phyloP scores from a whole-genome alignment of 345 rosid genomes.

The Linum tenue region DNA sequence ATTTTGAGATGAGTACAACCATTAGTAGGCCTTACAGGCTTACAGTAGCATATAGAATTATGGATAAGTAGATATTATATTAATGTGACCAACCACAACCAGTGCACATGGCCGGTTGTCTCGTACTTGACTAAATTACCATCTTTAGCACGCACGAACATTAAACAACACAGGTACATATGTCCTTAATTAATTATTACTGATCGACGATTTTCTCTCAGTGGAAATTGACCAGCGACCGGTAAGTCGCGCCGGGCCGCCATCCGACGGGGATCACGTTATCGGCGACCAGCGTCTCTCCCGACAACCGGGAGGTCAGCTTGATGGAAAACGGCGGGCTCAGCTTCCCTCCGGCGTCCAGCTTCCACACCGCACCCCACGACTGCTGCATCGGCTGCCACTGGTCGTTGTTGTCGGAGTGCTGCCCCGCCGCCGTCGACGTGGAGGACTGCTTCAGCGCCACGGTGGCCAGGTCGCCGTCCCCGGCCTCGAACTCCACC shows the following conservation, averaged over 20 bases:
- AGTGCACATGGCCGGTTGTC: too few species aligned
- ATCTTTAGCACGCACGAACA: too few species aligned
- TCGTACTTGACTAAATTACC: too few species aligned
- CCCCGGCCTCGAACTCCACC: conserved; percentile 40
- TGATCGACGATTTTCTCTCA: background rate
- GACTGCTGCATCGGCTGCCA: conserved; percentile 45
- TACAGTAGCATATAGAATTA: too few species aligned
- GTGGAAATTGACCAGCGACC: conserved; percentile 33
- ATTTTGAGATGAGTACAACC: too few species aligned
- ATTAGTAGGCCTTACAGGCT: too few species aligned
- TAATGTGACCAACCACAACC: too few species aligned
- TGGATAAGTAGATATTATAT: too few species aligned
- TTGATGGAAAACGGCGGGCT: conserved; percentile 35
- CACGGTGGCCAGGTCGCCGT: conserved; percentile 35
- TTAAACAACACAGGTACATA: too few species aligned
- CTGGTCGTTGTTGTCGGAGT: background rate
- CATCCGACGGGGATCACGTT: conserved; percentile 46
- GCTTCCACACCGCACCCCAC: conserved; percentile 59
- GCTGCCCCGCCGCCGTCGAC: background rate
- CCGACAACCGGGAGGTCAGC: conserved; percentile 29
- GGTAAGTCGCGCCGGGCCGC: conserved; percentile 36
- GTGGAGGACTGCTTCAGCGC: conserved; percentile 16
- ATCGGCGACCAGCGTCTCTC: conserved; percentile 29
- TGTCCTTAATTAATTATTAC: background rate
- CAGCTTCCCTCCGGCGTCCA: conserved; percentile 27